A percentile compares a stretch with the other conserved stretches of the same genome.
Conservation (phyloP, 2,329 filamentous ascomycete genomes). For the Fusarium mexicanum region DNA sequence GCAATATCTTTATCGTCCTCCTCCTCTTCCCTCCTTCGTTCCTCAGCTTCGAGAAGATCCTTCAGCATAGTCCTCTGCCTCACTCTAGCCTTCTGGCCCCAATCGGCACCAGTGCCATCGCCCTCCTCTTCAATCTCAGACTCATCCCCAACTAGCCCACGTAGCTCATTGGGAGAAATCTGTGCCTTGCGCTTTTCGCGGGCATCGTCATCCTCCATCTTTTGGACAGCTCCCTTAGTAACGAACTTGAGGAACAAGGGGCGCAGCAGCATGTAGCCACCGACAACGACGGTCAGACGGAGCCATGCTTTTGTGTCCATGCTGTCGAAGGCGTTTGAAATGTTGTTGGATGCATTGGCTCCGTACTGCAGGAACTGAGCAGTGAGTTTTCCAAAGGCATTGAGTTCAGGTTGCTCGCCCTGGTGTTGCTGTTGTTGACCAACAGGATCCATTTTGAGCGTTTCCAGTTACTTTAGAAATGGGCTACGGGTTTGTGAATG, state of each 20-base stretch:
- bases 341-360: conserved; percentile 57
- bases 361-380: conserved; percentile 50
- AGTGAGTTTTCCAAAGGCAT: conserved; percentile 47
- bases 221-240: conserved; percentile 69
- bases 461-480: not conserved
- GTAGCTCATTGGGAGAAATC: conserved; percentile 72
- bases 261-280: conserved; percentile 77
- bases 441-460: conserved; percentile 36
- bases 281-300: conserved; percentile 75
- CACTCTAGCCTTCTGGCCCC: conserved; percentile 76
- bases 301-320: conserved; percentile 68
- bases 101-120: conserved; percentile 62
- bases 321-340: conserved; percentile 58
- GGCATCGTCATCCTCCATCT: conserved; percentile 68
- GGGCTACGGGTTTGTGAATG: not conserved
- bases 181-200: conserved; percentile 64
- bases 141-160: conserved; percentile 65
- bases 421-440: conserved; percentile 42
- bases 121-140: conserved; percentile 59
- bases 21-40: conserved; percentile 67
- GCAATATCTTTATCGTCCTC: conserved; percentile 80
- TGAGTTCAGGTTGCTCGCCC: conserved; percentile 45
- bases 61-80: conserved; percentile 74
- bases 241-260: conserved; percentile 78
- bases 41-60: conserved; percentile 71